A percentile compares a stretch with the other conserved stretches of the same genome.
phyloP scores from a whole-genome alignment of 2,329 filamentous ascomycete species.

The Trichoderma citrinoviride region DNA sequence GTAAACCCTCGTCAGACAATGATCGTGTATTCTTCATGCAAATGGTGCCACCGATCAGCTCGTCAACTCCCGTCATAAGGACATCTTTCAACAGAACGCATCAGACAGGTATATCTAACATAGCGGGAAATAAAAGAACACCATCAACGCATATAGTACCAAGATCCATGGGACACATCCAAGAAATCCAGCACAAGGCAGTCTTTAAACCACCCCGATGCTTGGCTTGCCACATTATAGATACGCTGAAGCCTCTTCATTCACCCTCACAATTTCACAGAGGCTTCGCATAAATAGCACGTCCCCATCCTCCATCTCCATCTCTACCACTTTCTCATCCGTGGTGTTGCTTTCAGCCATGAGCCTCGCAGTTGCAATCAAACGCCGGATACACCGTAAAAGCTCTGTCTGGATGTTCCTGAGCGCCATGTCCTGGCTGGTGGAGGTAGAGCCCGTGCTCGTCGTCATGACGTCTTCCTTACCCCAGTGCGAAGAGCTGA shows the following conservation, averaged over 20 bases:
- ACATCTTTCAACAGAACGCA: no score
- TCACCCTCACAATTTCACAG: constrained; percentile 43
- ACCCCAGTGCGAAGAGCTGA: constrained; percentile 30
- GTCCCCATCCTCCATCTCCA: constrained; percentile 36
- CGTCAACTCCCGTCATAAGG: no score
- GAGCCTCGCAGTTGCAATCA: constrained; percentile 49
- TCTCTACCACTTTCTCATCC: constrained; percentile 34
- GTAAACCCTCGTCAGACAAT: no score
- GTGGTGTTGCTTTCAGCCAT: constrained; percentile 33
- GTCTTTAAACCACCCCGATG: background rate
- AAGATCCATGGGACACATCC: no score
- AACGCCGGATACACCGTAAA: constrained; percentile 48
- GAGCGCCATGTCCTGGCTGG: constrained; percentile 37
- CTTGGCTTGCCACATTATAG: background rate
- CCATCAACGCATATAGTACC: no score
- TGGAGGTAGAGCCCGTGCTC: constrained; percentile 24
- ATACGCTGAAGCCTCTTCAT: constrained; percentile 31
- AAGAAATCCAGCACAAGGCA: background rate
- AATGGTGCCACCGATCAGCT: no score
- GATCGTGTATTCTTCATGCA: no score
- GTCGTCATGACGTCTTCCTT: constrained; percentile 30
- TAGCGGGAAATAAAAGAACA: no score
- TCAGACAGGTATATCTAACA: no score
- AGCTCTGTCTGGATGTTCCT: constrained; percentile 50
- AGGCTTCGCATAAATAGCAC: constrained; percentile 41